Conservation (phyloP, 176 grass and related monocot genomes). For the Triticum monococcum region DNA sequence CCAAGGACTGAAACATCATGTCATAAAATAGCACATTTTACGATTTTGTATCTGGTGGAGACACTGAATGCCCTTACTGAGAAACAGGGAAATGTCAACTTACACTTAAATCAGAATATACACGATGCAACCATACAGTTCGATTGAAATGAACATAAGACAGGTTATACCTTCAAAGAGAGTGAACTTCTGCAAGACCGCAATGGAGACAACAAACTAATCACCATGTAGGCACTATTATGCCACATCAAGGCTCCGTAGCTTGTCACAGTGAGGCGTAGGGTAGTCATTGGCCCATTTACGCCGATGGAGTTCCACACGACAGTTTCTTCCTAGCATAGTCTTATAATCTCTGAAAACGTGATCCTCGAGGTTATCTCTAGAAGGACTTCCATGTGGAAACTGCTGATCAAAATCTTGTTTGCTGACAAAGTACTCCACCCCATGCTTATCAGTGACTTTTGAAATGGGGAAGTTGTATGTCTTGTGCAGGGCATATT, state of each 20-base stretch:
- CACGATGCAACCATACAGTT: neutral
- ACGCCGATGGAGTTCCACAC: slow-evolving; percentile 56
- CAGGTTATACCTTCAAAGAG: slow-evolving; percentile 12
- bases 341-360: slow-evolving; percentile 76
- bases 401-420: slow-evolving; percentile 81
- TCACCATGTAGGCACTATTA: slow-evolving; percentile 35
- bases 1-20: neutral
- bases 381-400: slow-evolving; percentile 53
- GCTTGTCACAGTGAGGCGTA: slow-evolving; percentile 77
- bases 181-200: neutral
- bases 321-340: slow-evolving; percentile 59
- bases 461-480: slow-evolving; percentile 56
- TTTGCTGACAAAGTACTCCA: slow-evolving; percentile 77
- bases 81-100: neutral
- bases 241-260: slow-evolving; percentile 42
- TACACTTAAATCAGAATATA: neutral
- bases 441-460: slow-evolving; percentile 60
- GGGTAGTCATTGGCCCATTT: slow-evolving; percentile 64
- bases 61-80: neutral
- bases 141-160: neutral
- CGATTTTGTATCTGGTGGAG: neutral
- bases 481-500: slow-evolving; percentile 78
- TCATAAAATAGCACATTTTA: neutral
- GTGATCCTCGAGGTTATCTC: slow-evolving; percentile 66
- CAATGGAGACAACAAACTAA: slow-evolving; percentile 19